Evolutionary conservation across 2,329 filamentous ascomycete species (phyloP), one percentile per base, ranked within the genome.

Genomic region (Lasiodiplodia gonubiensis): DNA sequence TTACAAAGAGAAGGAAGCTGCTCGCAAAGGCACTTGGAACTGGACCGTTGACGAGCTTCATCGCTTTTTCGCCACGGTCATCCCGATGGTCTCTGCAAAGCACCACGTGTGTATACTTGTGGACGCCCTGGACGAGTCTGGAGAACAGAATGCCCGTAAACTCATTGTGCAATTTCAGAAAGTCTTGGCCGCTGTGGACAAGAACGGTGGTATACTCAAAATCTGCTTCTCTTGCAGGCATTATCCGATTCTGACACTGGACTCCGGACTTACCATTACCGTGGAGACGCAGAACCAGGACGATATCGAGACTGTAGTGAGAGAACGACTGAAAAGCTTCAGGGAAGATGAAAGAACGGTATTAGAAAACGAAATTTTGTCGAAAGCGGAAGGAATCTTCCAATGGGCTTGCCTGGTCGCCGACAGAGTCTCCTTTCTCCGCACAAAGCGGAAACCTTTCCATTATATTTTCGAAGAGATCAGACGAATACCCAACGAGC

Each of bases 221-320:
- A 57, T 57, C 6, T 57, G 53, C n/a, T 57, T 57, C 53, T 25
- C 53, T 2, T 57, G 53, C 30, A 37, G 53, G 10, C 30, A 39
- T 5, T 57, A 39, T 7, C 53, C 53, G 2, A 57, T 57, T n/a
- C 16, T 57, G 2, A 16, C 11, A 2, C 3, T 7, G 4, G n/a
- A 27, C 4, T 4, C 33, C 4, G 33, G 53, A 8, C 1, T 14
- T 0, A 23, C 3, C 5, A 39, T 39, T 33, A 37, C 2, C 2
- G 39, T 39, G 33, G 53, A 57, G 4, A 0, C 16, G 1, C 30
- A 16, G 0, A 57, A 57, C 12, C 2, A 35, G 1, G 21, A 3
- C n/a, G 33, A 57, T 37, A 57, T 57, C 3, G 27, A 18, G n/a
- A 25, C 8, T 6, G n/a, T 39, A 0, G n/a, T 57, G 2, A 25